phyloP scores from a whole-genome alignment of 2,329 filamentous ascomycete species.

The Ceratocystis destructans region DNA sequence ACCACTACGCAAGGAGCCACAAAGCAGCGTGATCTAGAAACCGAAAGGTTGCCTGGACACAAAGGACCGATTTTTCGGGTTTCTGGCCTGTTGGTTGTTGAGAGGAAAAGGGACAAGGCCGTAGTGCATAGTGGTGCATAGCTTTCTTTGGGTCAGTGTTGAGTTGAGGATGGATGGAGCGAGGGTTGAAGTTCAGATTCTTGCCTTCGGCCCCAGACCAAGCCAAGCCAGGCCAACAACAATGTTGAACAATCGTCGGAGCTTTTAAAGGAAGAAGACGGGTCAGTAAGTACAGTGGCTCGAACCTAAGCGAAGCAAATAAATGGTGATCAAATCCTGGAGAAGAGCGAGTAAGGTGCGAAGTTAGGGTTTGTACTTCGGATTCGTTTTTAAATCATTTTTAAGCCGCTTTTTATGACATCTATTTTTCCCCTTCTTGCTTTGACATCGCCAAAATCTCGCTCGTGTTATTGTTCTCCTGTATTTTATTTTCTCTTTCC shows the following conservation, averaged over 20 bases:
- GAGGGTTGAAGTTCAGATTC: no score
- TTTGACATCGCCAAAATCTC: neutral
- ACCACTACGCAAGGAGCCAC: neutral
- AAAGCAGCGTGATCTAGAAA: neutral
- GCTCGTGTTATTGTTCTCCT: neutral
- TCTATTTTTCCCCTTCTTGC: neutral
- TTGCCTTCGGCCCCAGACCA: no score
- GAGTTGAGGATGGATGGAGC: no score
- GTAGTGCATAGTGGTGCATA: neutral
- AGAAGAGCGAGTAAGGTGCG: neutral
- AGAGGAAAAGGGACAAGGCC: neutral
- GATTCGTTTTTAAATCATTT: neutral
- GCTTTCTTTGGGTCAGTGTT: no score
- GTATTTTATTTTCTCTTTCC: neutral
- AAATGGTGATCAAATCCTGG: neutral
- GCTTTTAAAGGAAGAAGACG: no score
- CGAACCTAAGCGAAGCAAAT: neutral
- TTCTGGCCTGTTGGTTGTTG: neutral
- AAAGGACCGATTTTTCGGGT: neutral
- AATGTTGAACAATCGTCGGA: no score
- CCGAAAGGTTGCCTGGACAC: neutral
- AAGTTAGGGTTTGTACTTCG: neutral
- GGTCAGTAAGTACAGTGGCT: no score
- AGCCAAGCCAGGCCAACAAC: no score
- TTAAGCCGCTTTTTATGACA: neutral